phyloP scores from a whole-genome alignment of 768 basidiomycete genomes.

The Boletus eberwhitei region DNA sequence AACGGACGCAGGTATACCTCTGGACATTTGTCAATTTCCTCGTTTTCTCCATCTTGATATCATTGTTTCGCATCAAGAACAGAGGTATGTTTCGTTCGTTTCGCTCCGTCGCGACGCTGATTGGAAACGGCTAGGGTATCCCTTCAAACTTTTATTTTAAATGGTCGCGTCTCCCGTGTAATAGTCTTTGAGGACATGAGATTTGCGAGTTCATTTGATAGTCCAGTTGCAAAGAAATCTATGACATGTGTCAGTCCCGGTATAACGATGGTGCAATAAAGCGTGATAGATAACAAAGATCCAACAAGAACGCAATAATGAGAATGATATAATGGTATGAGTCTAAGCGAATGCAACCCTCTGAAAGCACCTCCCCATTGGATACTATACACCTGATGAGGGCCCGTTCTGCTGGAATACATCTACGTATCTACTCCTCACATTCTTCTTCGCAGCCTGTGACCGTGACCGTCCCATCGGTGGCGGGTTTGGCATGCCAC shows the following conservation, averaged over 20 bases:
- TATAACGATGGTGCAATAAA: conserved; percentile 11
- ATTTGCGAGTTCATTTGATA: not conserved
- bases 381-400: conserved; percentile 9
- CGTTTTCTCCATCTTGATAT: conserved; percentile 82
- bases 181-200: not conserved
- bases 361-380: not conserved
- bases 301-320: conserved; percentile 15
- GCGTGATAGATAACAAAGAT: conserved; percentile 22
- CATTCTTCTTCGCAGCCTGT: conserved; percentile 64
- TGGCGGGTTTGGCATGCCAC: conserved; percentile 25
- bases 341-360: not conserved
- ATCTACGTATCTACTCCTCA: conserved; percentile 85
- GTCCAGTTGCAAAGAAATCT: not conserved
- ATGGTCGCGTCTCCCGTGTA: not conserved
- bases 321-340: conserved; percentile 20
- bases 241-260: not conserved
- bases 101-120: not conserved
- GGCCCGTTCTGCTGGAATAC: conserved; percentile 66
- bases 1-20: conserved; percentile 84
- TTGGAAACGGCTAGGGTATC: conserved; percentile 53
- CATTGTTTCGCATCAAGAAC: conserved; percentile 89
- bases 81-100: conserved; percentile 48
- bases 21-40: conserved; percentile 82
- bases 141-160: conserved; percentile 74
- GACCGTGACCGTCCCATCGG: conserved; percentile 52